These are phyloP conservation scores for Saccharomyces hybrid DNA, from an alignment of 1,139 yeast species.

Conservation along the genomic window DNA sequence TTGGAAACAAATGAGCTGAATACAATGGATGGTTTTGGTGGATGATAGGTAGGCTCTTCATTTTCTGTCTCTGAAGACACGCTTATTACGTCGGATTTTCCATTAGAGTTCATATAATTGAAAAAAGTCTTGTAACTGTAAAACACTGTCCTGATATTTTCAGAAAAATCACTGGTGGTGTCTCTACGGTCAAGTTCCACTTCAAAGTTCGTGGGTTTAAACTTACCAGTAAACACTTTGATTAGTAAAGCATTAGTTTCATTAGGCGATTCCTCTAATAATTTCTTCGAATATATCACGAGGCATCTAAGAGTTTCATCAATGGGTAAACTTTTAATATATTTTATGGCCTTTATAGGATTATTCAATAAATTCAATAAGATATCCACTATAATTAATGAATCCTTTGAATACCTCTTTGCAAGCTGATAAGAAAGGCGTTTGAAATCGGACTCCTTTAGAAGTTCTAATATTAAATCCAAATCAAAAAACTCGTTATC, in stretches of 20 bases:
- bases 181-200: conserved; percentile 5
- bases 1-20: conserved; percentile 80
- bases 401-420: conserved; percentile 56
- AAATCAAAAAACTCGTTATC: conserved; percentile 46
- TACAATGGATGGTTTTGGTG: conserved; percentile 84
- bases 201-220: conserved; percentile 38
- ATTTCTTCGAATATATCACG: conserved; percentile 53
- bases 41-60: conserved; percentile 66
- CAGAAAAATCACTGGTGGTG: conserved; percentile 3
- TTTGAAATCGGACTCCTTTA: conserved; percentile 70
- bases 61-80: background rate
- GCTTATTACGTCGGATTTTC: conserved; percentile 6
- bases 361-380: conserved; percentile 60
- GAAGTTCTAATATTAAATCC: conserved; percentile 60
- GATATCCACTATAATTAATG: conserved; percentile 70
- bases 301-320: conserved; percentile 74
- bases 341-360: conserved; percentile 56
- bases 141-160: conserved; percentile 36
- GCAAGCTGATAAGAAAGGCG: conserved; percentile 67
- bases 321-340: conserved; percentile 60
- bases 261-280: conserved; percentile 65
- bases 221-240: conserved; percentile 83
- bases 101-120: conserved; percentile 41
- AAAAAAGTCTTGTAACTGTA: conserved; percentile 71
- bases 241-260: conserved; percentile 78